These are phyloP conservation scores for Pleoardoris graminearum DNA, from an alignment of 2,329 filamentous ascomycete genomes.

Conservation along the genomic window DNA sequence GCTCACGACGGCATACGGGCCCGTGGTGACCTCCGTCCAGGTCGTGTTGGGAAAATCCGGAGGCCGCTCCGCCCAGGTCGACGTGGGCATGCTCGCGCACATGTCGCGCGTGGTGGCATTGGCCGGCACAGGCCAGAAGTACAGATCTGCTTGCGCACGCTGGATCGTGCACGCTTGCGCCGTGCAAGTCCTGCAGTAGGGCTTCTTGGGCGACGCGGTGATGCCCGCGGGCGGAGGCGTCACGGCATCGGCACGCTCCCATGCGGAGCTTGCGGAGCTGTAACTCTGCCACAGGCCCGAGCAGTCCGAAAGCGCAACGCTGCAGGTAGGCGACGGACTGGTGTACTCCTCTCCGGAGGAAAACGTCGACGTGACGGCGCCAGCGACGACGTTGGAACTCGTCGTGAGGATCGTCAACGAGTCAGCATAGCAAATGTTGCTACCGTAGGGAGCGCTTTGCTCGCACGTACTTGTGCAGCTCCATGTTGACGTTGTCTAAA, in stretches of 20 bases:
- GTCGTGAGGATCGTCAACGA: constrained; percentile 1
- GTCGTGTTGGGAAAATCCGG: constrained; percentile 15
- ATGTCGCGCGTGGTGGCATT: constrained; percentile 17
- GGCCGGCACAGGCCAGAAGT: constrained; percentile 18
- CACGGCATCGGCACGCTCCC: background rate
- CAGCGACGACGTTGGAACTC: background rate
- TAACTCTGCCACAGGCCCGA: constrained; percentile 13
- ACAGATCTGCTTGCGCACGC: constrained; percentile 13
- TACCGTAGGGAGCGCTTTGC: background rate
- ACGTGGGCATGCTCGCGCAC: constrained; percentile 15
- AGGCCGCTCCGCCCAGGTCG: constrained; percentile 5
- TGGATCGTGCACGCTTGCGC: constrained; percentile 18
- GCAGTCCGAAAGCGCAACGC: constrained; percentile 16
- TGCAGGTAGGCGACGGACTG: constrained; percentile 15
- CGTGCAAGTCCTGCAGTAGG: constrained; percentile 17
- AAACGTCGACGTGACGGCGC: background rate
- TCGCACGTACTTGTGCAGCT: constrained; percentile 1
- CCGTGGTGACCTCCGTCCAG: constrained; percentile 18
- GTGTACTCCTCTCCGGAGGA: constrained; percentile 5
- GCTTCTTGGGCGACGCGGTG: constrained; percentile 4
- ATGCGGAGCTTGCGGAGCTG: constrained; percentile 10
- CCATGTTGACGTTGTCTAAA: background rate
- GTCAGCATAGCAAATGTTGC: constrained; percentile 6
- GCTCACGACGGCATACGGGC: constrained; percentile 18
- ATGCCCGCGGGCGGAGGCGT: background rate